Percentiles rank a stretch among this genome's conserved stretches.
These are phyloP conservation scores for Entomortierella parvispora DNA, from an alignment of 192 early-diverging fungal genomes.

Conservation along the genomic window DNA sequence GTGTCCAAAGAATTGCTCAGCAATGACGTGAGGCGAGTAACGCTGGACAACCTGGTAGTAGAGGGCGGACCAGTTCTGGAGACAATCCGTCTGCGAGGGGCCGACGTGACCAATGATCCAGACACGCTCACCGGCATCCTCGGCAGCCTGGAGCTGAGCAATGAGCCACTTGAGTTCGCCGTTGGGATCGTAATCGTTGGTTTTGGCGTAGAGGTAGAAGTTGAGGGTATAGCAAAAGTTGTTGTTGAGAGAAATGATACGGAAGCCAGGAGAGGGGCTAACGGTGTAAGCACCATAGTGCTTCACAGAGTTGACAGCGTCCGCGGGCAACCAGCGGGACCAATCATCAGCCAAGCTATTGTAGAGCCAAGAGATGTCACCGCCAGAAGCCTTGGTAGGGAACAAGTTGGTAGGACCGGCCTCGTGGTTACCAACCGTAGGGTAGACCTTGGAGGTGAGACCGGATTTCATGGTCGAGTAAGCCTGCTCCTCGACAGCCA, in stretches of 20 bases:
- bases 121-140: conserved; percentile 62
- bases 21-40: conserved; percentile 64
- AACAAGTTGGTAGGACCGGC: conserved; percentile 59
- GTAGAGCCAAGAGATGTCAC: conserved; percentile 59
- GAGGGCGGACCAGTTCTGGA: conserved; percentile 62
- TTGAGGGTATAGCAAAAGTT: conserved; percentile 70
- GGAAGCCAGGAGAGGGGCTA: conserved; percentile 55
- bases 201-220: conserved; percentile 60
- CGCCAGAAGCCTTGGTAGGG: conserved; percentile 41
- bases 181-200: conserved; percentile 59
- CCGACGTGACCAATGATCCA: conserved; percentile 68
- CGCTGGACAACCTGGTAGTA: conserved; percentile 67
- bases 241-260: conserved; percentile 64
- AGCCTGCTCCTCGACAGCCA: conserved; percentile 43
- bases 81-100: conserved; percentile 57
- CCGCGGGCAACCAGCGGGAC: conserved; percentile 58
- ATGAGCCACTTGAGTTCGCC: conserved; percentile 63
- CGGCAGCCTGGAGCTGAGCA: conserved; percentile 58
- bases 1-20: conserved; percentile 68
- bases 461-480: conserved; percentile 47
- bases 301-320: conserved; percentile 50
- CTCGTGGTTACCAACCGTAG: conserved; percentile 67
- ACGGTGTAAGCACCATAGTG: conserved; percentile 62
- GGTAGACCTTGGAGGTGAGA: conserved; percentile 53
- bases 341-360: conserved; percentile 56